Evolutionary conservation across 306 rosid species (phyloP).

Genomic region (Argentina anserina): DNA sequence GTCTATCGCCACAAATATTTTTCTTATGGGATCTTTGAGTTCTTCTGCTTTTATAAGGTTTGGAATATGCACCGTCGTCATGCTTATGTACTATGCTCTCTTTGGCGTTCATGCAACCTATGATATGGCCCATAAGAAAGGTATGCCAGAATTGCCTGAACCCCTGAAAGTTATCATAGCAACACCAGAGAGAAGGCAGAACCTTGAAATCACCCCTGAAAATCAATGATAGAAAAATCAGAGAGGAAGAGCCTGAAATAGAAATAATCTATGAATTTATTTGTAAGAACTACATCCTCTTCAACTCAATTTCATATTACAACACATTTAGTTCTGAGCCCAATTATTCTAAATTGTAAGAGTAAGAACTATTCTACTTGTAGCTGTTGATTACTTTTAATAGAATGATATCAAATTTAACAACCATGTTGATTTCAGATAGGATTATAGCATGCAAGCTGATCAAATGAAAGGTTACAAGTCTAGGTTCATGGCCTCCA

Average conservation of each 20-base stretch:
- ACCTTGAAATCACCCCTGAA: constrained; percentile 34
- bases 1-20: constrained; percentile 64
- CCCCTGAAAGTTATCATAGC: constrained; percentile 16
- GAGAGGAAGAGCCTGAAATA: constrained; percentile 27
- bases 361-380: background rate
- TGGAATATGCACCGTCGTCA: constrained; percentile 55
- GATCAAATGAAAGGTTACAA: background rate
- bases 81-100: constrained; percentile 59
- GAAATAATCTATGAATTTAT: background rate
- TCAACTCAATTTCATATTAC: background rate
- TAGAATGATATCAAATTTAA: background rate
- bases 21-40: constrained; percentile 71
- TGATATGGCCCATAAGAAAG: constrained; percentile 63
- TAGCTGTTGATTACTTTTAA: background rate
- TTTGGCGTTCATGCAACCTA: constrained; percentile 82
- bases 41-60: constrained; percentile 54
- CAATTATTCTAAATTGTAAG: background rate
- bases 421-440: background rate
- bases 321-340: background rate
- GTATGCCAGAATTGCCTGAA: constrained; percentile 25
- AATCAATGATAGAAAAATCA: constrained; percentile 17
- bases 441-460: background rate
- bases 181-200: constrained; percentile 30
- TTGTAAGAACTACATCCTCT: background rate
- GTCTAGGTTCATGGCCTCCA: constrained; percentile 1